Base-by-base conservation (phyloP, 1,139 yeast species). In the Kluyveromyces marxianus region DNA sequence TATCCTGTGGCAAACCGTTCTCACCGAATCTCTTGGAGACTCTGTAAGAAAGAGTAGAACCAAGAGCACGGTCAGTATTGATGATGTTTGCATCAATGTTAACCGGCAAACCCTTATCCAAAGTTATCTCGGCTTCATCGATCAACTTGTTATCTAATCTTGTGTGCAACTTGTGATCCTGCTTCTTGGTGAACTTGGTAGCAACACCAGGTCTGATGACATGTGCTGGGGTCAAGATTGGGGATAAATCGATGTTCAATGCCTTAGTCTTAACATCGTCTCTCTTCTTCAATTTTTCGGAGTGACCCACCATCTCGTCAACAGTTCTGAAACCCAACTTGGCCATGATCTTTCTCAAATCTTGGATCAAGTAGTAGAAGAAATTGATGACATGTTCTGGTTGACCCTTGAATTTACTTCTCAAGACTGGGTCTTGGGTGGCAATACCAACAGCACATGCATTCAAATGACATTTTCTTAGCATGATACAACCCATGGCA, bases 361-460 rank as follows among this genome's bases (percentile, higher is more conserved):
- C 98, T 60, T 89, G 88, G 48, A 97, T 83, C 66, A 92, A 75
- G 70, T 90, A 92, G 73, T 84, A 92, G 77, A 92, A 92, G 75
- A 92, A 92, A 75, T 92, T 92, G 69, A 92, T 90, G 50, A 92
- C 97, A 63, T 92, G 97, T 69, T 92, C 98, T 45, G 98, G 98
- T 48, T 97, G 90, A 63, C 98, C 98, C 60, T 79, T 76, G 70
- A 92, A 92, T 69, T 90, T 92, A 71, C 79, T 79, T 70, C 98
- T 82, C 58, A 92, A 77, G 56, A 82, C 88, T 30, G 97, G 97
- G 67, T 92, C 97, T 69, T 92, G 98, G 36, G 98, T 92, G 41
- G 98, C 98, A 71, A 92, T 87, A 71, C 98, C 98, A 45, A 90
- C 97, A 34, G 98, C 96, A 70, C 98, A 92, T 39, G 96, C 80